Evolutionary conservation across 2,329 filamentous ascomycete species (phyloP).

Genomic region (Exophiala calicioides): DNA sequence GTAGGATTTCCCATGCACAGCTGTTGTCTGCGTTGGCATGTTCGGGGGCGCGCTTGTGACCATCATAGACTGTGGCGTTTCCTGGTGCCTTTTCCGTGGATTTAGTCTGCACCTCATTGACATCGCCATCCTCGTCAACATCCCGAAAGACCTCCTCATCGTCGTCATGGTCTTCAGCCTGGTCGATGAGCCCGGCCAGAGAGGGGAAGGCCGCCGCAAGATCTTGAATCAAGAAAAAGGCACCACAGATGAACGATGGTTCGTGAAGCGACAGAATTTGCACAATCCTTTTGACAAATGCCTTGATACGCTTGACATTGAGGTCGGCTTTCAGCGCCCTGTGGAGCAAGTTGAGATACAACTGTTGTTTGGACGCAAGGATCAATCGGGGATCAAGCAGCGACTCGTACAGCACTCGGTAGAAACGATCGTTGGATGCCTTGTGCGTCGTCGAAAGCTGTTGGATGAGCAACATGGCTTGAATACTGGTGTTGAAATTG

Average conservation of each 20-base stretch:
- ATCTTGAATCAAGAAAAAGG: slow-evolving; percentile 86
- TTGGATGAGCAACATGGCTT: slow-evolving; percentile 91
- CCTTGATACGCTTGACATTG: slow-evolving; percentile 89
- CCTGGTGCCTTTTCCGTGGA: slow-evolving; percentile 36
- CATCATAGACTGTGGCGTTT: slow-evolving; percentile 72
- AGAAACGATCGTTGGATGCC: slow-evolving; percentile 84
- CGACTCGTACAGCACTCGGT: slow-evolving; percentile 92
- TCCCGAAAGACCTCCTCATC: slow-evolving; percentile 73
- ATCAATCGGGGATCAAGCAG: slow-evolving; percentile 85
- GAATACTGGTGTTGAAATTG: slow-evolving; percentile 98
- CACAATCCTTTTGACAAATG: slow-evolving; percentile 89
- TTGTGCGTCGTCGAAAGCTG: slow-evolving; percentile 82
- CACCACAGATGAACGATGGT: slow-evolving; percentile 85
- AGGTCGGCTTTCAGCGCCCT: slow-evolving; percentile 84
- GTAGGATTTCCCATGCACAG: slow-evolving; percentile 86
- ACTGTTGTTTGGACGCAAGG: slow-evolving; percentile 88
- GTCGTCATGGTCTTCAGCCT: slow-evolving; percentile 75
- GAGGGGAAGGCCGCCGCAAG: slow-evolving; percentile 77
- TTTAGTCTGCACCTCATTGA: slow-evolving; percentile 25
- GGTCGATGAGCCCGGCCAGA: slow-evolving; percentile 73
- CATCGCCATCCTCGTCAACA: slow-evolving; percentile 52
- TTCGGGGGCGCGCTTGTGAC: slow-evolving; percentile 86
- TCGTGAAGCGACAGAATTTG: slow-evolving; percentile 88
- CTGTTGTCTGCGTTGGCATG: slow-evolving; percentile 90
- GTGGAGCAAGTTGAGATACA: slow-evolving; percentile 91